Base-by-base conservation (phyloP, 352 stramenopile species). In the Globisporangium cystogenes region DNA sequence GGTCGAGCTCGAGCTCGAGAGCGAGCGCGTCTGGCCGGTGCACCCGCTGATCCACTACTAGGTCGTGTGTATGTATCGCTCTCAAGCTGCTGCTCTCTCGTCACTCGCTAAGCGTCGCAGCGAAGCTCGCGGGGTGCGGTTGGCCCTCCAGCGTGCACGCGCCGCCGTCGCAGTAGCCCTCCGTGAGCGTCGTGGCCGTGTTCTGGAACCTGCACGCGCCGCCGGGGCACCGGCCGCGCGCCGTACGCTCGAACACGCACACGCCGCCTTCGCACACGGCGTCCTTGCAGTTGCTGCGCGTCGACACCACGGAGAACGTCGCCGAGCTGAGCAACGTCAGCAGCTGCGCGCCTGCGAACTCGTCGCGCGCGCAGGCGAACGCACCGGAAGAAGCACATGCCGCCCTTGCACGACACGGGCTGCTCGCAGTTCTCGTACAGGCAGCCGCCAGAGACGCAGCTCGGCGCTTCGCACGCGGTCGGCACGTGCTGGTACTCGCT, bases 11-110 rank as follows among this genome's bases (percentile, higher is more conserved):
- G 66, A 85, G 48, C 67, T 90, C 47, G 76, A 90, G 54, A 83
- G 74, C 20, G 76, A 90, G 60, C 74, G 79, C n/a, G 73, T 87
- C 36, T 90, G 79, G 79, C 79, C 79, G 11, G 67, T 87, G 33
- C 74, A 83, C 59, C 76, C 76, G 33, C 67, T 90, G n/a, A 73
- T 90, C 31, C 53, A 74, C 37, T 87, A 87, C 56, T 90, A 43
- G 37, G 18, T 21, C 14, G 36, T 21, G 16, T 23, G 16, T 20
- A 43, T 43, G n/a, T n/a, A n/a, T n/a, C n/a, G n/a, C n/a, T n/a
- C n/a, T n/a, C n/a, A n/a, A n/a, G n/a, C n/a, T n/a, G n/a, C n/a
- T n/a, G n/a, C n/a, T n/a, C 26, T 36, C 31, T 36, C 31, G 31
- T 47, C 27, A 86, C 49, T 79, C 48, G 41, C 74, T 83, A 21